Conservation (phyloP, 306 rosid species). For the Alnus glutinosa region DNA sequence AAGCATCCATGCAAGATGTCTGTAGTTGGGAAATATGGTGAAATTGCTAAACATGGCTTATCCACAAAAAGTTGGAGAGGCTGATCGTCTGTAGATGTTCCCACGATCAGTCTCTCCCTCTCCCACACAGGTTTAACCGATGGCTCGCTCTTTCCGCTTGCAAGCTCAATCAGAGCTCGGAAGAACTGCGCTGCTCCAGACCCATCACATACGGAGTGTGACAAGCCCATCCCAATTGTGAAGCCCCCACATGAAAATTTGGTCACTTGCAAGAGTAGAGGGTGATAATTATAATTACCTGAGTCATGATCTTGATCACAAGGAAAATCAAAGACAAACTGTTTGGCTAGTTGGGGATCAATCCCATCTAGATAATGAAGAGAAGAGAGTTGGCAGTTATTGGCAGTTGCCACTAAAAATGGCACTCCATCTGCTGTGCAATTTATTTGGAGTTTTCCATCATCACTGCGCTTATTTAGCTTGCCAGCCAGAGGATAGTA, state of each 20-base stretch:
- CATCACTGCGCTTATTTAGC: conserved; percentile 29
- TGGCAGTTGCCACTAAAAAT: conserved; percentile 43
- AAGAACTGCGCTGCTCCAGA: conserved; percentile 47
- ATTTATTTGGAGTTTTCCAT: conserved; percentile 42
- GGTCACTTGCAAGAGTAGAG: conserved; percentile 45
- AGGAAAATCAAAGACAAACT: conserved; percentile 35
- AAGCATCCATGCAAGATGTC: conserved; percentile 40
- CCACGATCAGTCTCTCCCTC: conserved; percentile 39
- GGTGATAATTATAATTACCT: conserved; percentile 18
- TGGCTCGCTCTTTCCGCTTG: conserved; percentile 46
- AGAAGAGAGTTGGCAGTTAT: conserved; percentile 42
- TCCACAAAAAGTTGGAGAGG: conserved; percentile 21
- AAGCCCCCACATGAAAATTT: conserved; percentile 56
- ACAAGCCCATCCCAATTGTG: conserved; percentile 50
- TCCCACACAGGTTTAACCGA: conserved; percentile 59
- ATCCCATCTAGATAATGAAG: conserved; percentile 46
- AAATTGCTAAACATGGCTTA: conserved; percentile 26
- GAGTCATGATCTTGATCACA: conserved; percentile 13
- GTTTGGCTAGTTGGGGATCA: conserved; percentile 35
- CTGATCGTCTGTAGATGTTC: conserved; percentile 17
- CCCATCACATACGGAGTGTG: conserved; percentile 56
- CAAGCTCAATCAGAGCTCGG: conserved; percentile 42
- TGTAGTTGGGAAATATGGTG: conserved; percentile 47
- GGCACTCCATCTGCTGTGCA: conserved; percentile 55
- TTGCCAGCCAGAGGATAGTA: conserved; percentile 58